Evolutionary conservation across 2,329 filamentous ascomycete genomes (phyloP).

Genomic region (Aspergillus felis): DNA sequence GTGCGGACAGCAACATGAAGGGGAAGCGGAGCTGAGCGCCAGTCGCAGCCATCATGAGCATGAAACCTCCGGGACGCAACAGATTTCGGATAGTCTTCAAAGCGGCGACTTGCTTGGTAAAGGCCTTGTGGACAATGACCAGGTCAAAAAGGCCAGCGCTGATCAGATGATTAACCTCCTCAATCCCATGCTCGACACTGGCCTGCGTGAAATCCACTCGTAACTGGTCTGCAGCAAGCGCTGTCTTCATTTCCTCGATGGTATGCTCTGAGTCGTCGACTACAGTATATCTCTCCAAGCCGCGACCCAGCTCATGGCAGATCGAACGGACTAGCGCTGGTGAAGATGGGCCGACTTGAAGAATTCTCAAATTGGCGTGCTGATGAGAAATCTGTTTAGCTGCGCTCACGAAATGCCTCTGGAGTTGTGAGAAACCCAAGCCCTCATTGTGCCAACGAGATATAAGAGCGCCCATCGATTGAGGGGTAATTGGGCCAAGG

Average conservation of each 20-base stretch:
- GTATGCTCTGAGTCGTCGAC: slow-evolving; percentile 2
- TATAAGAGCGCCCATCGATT: slow-evolving; percentile 1
- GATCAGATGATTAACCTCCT: not conserved
- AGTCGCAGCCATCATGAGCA: slow-evolving; percentile 5
- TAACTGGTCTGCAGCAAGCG: not conserved
- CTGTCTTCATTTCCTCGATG: slow-evolving; percentile 2
- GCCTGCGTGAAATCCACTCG: not conserved
- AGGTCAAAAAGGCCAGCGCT: slow-evolving; percentile 1
- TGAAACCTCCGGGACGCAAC: slow-evolving; percentile 2
- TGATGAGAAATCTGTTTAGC: slow-evolving; percentile 4
- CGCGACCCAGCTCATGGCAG: slow-evolving; percentile 1
- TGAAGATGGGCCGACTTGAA: slow-evolving; percentile 7
- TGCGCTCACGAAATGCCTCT: slow-evolving; percentile 4
- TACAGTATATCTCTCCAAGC: slow-evolving; percentile 1
- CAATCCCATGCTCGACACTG: slow-evolving; percentile 1
- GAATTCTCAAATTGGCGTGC: slow-evolving; percentile 1
- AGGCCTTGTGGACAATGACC: slow-evolving; percentile 5
- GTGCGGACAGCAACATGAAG: slow-evolving; percentile 3
- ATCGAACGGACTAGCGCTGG: slow-evolving; percentile 1
- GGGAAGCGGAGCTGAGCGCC: slow-evolving; percentile 3
- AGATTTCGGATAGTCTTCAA: slow-evolving; percentile 2
- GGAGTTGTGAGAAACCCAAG: slow-evolving; percentile 1
- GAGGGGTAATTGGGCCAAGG: not conserved
- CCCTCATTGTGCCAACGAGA: slow-evolving; percentile 4
- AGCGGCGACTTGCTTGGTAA: not conserved